These are phyloP conservation scores for Pythium sp. DNA, from an alignment of 352 stramenopile genomes.

Conservation along the genomic window DNA sequence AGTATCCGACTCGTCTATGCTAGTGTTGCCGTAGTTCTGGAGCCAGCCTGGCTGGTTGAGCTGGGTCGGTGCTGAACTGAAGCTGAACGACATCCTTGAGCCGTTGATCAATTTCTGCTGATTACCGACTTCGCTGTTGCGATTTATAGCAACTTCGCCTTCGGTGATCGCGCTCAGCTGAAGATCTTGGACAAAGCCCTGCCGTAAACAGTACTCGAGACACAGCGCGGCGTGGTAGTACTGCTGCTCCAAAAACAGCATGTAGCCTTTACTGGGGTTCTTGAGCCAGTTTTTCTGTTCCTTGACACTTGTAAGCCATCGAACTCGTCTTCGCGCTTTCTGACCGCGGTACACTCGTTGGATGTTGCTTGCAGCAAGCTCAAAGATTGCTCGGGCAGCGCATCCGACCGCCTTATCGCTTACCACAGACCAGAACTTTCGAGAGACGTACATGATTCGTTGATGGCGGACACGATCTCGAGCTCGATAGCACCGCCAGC, in stretches of 20 bases:
- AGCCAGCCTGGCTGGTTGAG: slow-evolving; percentile 28
- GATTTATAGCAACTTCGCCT: not conserved
- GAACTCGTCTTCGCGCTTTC: slow-evolving; percentile 30
- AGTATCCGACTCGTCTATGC: not conserved
- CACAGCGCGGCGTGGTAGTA: slow-evolving; percentile 47
- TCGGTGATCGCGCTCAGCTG: not conserved
- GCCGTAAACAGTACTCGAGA: slow-evolving; percentile 44
- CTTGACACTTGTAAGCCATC: slow-evolving; percentile 25
- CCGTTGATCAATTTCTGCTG: slow-evolving; percentile 17
- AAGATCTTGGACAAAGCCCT: slow-evolving; percentile 31
- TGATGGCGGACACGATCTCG: slow-evolving; percentile 18
- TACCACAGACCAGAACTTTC: slow-evolving; percentile 17
- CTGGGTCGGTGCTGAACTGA: slow-evolving; percentile 32
- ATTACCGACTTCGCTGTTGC: not conserved
- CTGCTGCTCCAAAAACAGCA: slow-evolving; percentile 30
- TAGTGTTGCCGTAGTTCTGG: not conserved
- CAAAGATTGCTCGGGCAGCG: slow-evolving; percentile 21
- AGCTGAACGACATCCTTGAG: slow-evolving; percentile 53
- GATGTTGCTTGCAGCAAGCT: slow-evolving; percentile 30
- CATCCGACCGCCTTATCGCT: slow-evolving; percentile 20
- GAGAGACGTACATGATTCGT: slow-evolving; percentile 22
- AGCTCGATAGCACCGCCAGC: slow-evolving; percentile 39
- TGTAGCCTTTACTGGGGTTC: slow-evolving; percentile 50
- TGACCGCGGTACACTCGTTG: slow-evolving; percentile 49
- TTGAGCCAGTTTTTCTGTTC: slow-evolving; percentile 44